Evolutionary conservation across 1,139 yeast genomes (phyloP), one percentile per base, ranked within the genome.

Genomic region (Kurtzmaniella quercitrusa): DNA sequence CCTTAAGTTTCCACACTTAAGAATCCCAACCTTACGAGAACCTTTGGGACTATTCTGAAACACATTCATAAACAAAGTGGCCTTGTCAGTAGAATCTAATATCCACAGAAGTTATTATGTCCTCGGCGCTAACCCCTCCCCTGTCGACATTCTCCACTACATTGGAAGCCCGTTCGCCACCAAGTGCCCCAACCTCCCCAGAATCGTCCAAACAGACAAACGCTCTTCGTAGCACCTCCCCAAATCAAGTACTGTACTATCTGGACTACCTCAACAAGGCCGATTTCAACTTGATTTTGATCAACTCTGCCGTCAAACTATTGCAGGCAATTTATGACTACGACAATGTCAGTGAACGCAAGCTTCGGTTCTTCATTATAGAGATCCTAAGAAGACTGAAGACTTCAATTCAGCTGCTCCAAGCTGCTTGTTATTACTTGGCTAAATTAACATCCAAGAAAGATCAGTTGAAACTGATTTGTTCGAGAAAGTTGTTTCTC

Each of bases 351-450:
- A 55, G 57, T 37, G 53, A 55, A 41, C 50, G 57, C 38, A 58
- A 66, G 44, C 59, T 70, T 45, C 58, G 69, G 46, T 66, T 65
- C 45, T 86, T 81, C 53, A 68, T 85, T 40, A 72, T 77, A 48
- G 93, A 85, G 57, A 77, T 85, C 33, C 67, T 86, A 49, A 77
- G 78, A 51, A 73, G 94, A 48, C 82, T 91, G 11, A 79, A 83
- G 52, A 77, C 87, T 36, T 79, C 87, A 11, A 74, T 79, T 49
- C 76, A 82, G 43, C 74, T 85, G 5, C 71, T 86, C 47, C 89
- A 84, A 57, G 73, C 84, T 40, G 76, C 89, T 6, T 69, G 87
- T 48, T 84, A 71, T 59, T 86, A 85, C 58, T 57, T 85, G 38
- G 65, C 77, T 49, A 76, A 77, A 50, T 59, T 84, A 42, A 58